Base-by-base conservation (phyloP, 768 basidiomycete species). In the Lyophyllum shimeji region DNA sequence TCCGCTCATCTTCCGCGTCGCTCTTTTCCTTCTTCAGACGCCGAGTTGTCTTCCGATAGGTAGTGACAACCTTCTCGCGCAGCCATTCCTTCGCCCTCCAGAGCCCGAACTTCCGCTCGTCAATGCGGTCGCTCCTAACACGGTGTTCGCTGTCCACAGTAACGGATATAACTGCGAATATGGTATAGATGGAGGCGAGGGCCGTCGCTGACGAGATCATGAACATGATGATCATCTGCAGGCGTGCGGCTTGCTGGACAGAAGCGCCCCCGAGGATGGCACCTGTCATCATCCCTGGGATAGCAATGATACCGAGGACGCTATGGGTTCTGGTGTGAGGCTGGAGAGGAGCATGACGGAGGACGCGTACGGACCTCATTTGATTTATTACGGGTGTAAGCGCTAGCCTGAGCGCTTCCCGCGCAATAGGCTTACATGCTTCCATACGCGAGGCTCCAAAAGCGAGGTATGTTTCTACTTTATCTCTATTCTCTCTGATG, bases 191-290 rank as follows among this genome's bases (percentile, higher is more conserved):
- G 2, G 86, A 79, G 12, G 88, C 82, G 23, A 95, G 79, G 0
- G 86, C 83, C 0, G 89, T 88, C 55, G 84, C 82, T 0, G 92
- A 85, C 2, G 86, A 85, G 44, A 95, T 91, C 88, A 95, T 90
- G 71, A 95, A 95, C 85, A 94, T 90, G 73, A 95, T 92, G 55
- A 95, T 85, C 87, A 94, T 94, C 63, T 95, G 94, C 15, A 95
- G 73, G 50, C 85, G 83, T 1, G 90, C 90, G 0, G 93, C 94
- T 69, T 93, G 91, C 18, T 90, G 80, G 40, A 95, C 89, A 27
- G 87, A 86, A 11, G 89, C 82, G 0, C 93, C 93, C 12, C 90
- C 94, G 12, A 95, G 83, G 57, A 95, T 87, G 4, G 93, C 90
- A 60, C 93, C 93, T 0, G 90, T 92, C 90, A 95, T 93, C 90